These are phyloP conservation scores for Oemleria cerasiformis DNA, from an alignment of 306 rosid species.

Conservation along the genomic window DNA sequence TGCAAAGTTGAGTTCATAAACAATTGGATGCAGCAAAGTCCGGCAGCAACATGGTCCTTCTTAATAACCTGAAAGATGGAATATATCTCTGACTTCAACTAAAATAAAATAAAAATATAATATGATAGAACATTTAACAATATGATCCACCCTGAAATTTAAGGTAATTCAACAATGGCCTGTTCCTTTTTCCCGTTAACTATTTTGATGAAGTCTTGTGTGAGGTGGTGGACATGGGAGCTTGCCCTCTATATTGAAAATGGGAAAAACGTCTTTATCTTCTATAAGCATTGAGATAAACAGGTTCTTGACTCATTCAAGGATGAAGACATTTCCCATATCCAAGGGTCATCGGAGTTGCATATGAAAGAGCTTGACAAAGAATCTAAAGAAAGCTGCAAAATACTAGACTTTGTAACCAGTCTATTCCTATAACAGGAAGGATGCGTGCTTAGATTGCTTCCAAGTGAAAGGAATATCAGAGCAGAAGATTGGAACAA, in stretches of 20 bases:
- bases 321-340: not conserved
- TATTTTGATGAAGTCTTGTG: not conserved
- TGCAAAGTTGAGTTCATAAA: constrained; percentile 77
- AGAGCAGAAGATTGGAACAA: not conserved
- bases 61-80: constrained; percentile 63
- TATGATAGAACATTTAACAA: constrained; percentile 2
- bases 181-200: not conserved
- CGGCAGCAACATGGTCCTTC: constrained; percentile 93
- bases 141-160: not conserved
- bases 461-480: not conserved
- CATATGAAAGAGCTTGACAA: no score
- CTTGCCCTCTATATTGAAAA: not conserved
- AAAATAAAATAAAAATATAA: not conserved
- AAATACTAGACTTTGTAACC: no score
- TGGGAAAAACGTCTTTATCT: not conserved
- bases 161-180: not conserved
- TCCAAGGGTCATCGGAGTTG: not conserved
- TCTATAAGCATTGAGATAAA: not conserved
- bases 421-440: not conserved
- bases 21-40: constrained; percentile 96
- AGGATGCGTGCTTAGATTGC: not conserved
- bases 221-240: not conserved
- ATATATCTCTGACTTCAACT: constrained; percentile 12
- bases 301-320: not conserved
- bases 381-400: no score